Evolutionary conservation across 2,329 filamentous ascomycete genomes (phyloP), one percentile per base, ranked within the genome.

Genomic region (Fusarium verrucosum): DNA sequence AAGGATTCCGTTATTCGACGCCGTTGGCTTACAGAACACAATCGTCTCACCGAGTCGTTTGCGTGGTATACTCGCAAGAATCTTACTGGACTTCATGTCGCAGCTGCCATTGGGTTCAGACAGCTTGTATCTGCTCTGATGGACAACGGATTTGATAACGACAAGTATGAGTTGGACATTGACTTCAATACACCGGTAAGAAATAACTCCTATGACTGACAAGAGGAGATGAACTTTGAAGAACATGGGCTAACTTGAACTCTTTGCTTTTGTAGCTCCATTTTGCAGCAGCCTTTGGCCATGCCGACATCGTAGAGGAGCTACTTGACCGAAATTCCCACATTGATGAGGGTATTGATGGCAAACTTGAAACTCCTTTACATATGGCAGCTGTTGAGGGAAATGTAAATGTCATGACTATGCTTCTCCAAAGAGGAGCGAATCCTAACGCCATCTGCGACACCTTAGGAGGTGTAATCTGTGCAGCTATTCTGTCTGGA

Each of bases 401-500:
- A 10, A 71, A 79, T 22, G 74, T 79, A 4, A 73, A 76, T 20
- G 76, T 78, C 4, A 81, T 81, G 78, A 71, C 70, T 16, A 78
- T 76, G 45, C 68, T 81, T 4, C 65, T 81, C 0, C 54, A 76
- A 14, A 69, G 75, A 54, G 74, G 74, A 7, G 79, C 78, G 4
- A 69, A 79, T 28, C 69, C 76, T 1, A 78, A 80, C 38, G 76
- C 77, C 2, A 23, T 60, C 54, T 41, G 68, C 64, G 8, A 45
- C 58, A 2, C 67, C 66, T 20, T 70, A 69, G 49, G 77, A 0
- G 75, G 73, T 0, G 78, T 80, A 1, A 73, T 81, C 16, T 80
- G 79, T 35, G 74, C 77, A 1, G 79, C 79, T 2, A 81, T 81
- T 10, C 72, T 70, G 10, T 80, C 78, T 2, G 78, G 79, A 5